These are phyloP conservation scores for Capsella rubella DNA, from an alignment of 441 rosid species.

Conservation along the genomic window DNA sequence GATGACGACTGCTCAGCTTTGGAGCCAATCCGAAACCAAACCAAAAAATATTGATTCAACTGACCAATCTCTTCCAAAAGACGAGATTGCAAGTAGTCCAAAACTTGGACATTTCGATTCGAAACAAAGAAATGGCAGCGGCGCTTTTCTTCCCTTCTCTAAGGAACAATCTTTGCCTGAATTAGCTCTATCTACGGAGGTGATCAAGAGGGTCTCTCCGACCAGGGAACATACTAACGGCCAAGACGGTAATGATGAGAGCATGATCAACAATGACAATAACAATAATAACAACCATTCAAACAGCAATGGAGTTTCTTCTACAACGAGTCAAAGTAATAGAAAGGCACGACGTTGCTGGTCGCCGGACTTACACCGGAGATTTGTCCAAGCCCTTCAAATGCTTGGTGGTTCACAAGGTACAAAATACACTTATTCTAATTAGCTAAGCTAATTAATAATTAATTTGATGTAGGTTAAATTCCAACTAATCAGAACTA, in stretches of 20 bases:
- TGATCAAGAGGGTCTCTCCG: constrained; percentile 34
- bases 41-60: constrained; percentile 53
- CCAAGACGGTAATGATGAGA: constrained; percentile 45
- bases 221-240: constrained; percentile 34
- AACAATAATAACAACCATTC: constrained; percentile 43
- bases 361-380: constrained; percentile 97
- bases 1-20: constrained; percentile 95
- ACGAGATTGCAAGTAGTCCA: constrained; percentile 52
- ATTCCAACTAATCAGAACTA: background rate
- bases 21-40: constrained; percentile 70
- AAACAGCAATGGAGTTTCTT: constrained; percentile 35
- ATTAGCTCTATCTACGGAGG: constrained; percentile 60
- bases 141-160: constrained; percentile 93
- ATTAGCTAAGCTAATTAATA: background rate
- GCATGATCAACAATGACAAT: constrained; percentile 24
- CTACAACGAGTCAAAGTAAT: constrained; percentile 58
- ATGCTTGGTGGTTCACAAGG: constrained; percentile 99
- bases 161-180: constrained; percentile 71
- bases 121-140: constrained; percentile 80
- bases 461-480: constrained; percentile 13
- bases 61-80: constrained; percentile 49
- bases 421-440: constrained; percentile 41
- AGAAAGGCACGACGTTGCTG: constrained; percentile 96
- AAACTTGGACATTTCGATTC: constrained; percentile 59
- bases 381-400: constrained; percentile 95